A percentile compares a stretch with the other conserved stretches of the same genome.
These are phyloP conservation scores for Suhomyces canberraensis DNA, from an alignment of 805 yeast species.

Conservation along the genomic window DNA sequence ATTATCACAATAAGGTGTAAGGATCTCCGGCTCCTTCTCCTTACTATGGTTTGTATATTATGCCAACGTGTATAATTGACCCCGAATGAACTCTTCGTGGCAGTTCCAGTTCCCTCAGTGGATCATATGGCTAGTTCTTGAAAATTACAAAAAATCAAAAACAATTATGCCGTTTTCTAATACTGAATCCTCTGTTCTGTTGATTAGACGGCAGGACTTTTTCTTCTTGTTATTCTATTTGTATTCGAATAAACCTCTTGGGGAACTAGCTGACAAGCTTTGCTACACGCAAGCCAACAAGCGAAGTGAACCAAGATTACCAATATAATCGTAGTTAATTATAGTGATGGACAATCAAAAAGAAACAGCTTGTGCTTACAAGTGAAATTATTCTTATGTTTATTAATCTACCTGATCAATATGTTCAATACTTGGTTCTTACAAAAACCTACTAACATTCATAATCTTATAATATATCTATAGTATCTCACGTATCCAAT, in stretches of 20 bases:
- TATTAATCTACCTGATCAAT: no score
- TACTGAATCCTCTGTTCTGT: neutral
- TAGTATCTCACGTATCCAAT: no score
- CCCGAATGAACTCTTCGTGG: conserved; percentile 3
- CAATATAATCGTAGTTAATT: no score
- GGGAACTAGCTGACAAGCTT: no score
- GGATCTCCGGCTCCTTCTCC: conserved; percentile 12
- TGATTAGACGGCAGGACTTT: neutral
- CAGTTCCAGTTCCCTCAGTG: neutral
- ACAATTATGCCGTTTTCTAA: neutral
- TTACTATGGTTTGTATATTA: conserved; percentile 17
- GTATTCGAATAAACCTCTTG: neutral
- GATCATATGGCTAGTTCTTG: neutral
- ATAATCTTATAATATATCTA: no score
- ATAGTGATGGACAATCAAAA: no score
- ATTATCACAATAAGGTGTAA: conserved; percentile 15
- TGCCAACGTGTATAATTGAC: conserved; percentile 13
- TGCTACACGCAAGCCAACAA: no score
- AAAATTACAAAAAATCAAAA: neutral
- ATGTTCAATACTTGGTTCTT: no score
- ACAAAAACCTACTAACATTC: no score
- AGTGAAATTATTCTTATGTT: no score
- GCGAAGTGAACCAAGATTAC: no score
- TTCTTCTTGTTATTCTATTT: neutral
- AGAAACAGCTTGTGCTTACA: no score